Evolutionary conservation across 495 filamentous ascomycete species (phyloP), one percentile per base, ranked within the genome.

Genomic region (Lophium mytilinum): DNA sequence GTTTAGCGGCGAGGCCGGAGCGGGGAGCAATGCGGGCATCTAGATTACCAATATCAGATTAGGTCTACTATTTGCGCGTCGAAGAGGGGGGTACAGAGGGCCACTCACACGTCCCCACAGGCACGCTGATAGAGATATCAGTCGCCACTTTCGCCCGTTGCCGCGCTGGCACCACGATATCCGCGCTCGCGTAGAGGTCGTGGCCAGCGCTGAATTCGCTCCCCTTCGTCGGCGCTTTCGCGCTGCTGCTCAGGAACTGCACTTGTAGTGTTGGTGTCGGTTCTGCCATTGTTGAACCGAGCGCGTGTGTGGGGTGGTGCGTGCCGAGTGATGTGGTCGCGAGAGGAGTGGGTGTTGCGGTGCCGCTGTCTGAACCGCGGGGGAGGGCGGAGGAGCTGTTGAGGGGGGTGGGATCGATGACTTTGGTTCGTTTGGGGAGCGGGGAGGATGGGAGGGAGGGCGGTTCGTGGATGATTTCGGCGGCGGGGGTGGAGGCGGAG

Each of bases 11-110:
- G 54, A 98, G 85, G 37, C 93, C 93, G 47, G 87, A 92, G 50
- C 93, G 85, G 33, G 93, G 93, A 11, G 93, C 93, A 49, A 98
- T 80, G 37, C 93, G 84, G 56, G 92, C 93, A 72, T 98, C 90
- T 90, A 60, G 37, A 34, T 21, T 52, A 3, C 24, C 24, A 30
- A 30, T 30, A 30, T 30, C 49, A 58, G 40, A 50, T 57, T 12
- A 33, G 12, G 34, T 40, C 52, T 46, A 40, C 17, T 37, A 21
- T 39, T 24, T 4, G 6, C n/a, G 0, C n/a, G 41, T 9, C 9
- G 56, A 24, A 15, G 36, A 7, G 36, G 37, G 40, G 14, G 15
- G 52, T 14, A 30, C 1, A 4, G 30, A 0, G 39, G 46, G 46
- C 43, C 55, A 76, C 83, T 36, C 78, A 95, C 89, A 96, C 11